Base-by-base conservation (phyloP, 192 early-diverging fungal genomes). In the Backusella liffmaniae region DNA sequence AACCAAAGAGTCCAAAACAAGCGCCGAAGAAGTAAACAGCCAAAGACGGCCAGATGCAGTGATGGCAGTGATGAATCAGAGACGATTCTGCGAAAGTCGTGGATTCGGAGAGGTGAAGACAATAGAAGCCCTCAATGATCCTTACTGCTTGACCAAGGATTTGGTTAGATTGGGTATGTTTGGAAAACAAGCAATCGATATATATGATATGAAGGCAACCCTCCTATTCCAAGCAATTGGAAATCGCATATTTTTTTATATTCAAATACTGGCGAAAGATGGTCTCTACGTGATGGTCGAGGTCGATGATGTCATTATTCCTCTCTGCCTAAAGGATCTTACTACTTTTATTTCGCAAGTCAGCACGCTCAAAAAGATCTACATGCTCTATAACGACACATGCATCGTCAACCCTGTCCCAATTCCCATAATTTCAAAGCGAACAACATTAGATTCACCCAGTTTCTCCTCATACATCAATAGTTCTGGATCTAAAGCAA, bases 311-410 rank as follows among this genome's bases (percentile, higher is more conserved):
- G 3, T 39, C 3, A 9, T 10, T 8, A 39, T 39, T 3, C 37
- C 37, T 39, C 10, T 39, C 37, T 39, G 37, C 37, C 10, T 39
- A 39, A 39, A 39, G 37, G 37, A 39, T 39, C 37, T 39, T 1
- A 39, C 37, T 39, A 10, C 9, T 3, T 39, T 39, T 10, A 39
- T 39, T 39, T 39, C 37, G 10, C 37, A 39, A 39, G 10, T 10
- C 37, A 39, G 10, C 9, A 10, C 37, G 10, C 37, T 39, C 10
- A 39, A 39, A 39, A 39, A 39, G 0, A 39, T 39, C 37, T 39
- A 1, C 2, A 10, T 0, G 2, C 37, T 9, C 0, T 10, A 39
- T 0, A 39, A 10, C 2, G 37, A 0, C 0, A 0, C 1, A 0
- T 39, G 37, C 10, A 2, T 39, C 10, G 37, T 39, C 10, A 39